Conservation (phyloP, 2,329 filamentous ascomycete genomes). For the Fusarium solani-melongenae region DNA sequence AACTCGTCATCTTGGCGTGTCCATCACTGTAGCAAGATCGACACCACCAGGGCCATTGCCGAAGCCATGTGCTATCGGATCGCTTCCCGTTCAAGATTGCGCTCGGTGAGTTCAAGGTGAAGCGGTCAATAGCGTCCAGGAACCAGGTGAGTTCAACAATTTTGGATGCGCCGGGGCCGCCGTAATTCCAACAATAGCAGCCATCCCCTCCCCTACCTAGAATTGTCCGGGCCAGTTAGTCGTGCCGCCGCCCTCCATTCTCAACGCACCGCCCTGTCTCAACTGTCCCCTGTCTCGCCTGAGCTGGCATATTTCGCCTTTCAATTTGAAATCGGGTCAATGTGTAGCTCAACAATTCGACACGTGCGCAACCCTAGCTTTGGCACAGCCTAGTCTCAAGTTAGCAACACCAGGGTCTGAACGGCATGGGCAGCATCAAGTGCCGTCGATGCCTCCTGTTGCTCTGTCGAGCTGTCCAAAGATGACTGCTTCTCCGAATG, state of each 20-base stretch:
- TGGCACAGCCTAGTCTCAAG: constrained; percentile 15
- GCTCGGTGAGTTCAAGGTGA: constrained; percentile 37
- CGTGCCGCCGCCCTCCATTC: background rate
- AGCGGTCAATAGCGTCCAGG: constrained; percentile 9
- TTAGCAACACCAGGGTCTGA: background rate
- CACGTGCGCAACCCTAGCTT: constrained; percentile 22
- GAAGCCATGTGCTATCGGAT: background rate
- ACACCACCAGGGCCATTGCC: background rate
- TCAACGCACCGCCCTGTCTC: constrained; percentile 8
- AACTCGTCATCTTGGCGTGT: constrained; percentile 5
- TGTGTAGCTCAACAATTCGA: constrained; percentile 31
- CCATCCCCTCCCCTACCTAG: background rate
- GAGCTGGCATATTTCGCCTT: constrained; percentile 1
- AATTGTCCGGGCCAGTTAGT: background rate
- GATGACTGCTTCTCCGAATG: constrained; percentile 7
- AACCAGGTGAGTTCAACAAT: constrained; percentile 35
- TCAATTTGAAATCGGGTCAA: constrained; percentile 8
- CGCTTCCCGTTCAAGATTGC: constrained; percentile 10
- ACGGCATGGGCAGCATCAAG: background rate
- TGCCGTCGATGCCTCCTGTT: background rate
- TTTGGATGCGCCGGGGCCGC: constrained; percentile 14
- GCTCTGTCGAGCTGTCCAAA: background rate
- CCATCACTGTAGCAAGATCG: constrained; percentile 2
- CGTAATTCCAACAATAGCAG: constrained; percentile 40
- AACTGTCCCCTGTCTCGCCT: constrained; percentile 9